Conservation (phyloP, 257 asterid genomes). For the Petunia axillaris region DNA sequence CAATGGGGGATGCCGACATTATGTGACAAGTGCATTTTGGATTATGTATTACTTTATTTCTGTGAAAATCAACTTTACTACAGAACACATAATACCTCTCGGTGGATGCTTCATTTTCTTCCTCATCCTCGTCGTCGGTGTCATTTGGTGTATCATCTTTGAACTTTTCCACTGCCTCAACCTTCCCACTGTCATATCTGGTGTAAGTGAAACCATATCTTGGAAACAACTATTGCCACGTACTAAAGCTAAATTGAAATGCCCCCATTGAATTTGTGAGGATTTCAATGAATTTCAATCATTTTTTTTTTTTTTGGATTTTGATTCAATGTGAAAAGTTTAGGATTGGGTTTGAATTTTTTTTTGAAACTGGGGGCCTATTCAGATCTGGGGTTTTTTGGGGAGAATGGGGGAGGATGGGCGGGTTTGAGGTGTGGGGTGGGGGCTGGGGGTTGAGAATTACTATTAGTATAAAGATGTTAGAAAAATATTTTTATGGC, state of each 20-base stretch:
- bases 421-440: background rate
- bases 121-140: constrained; percentile 37
- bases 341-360: constrained; percentile 28
- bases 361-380: background rate
- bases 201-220: constrained; percentile 51
- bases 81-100: constrained; percentile 78
- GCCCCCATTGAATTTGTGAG: constrained; percentile 69
- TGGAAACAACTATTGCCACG: constrained; percentile 77
- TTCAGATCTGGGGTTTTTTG: constrained; percentile 19
- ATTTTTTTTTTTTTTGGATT: constrained; percentile 30
- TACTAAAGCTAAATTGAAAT: constrained; percentile 93
- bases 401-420: background rate
- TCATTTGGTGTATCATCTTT: constrained; percentile 48
- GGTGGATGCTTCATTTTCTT: constrained; percentile 31
- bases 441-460: too few species aligned
- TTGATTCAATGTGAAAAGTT: constrained; percentile 8
- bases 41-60: constrained; percentile 55
- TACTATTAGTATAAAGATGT: background rate
- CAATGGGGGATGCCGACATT: constrained; percentile 32
- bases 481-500: background rate
- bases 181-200: constrained; percentile 55
- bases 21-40: constrained; percentile 66
- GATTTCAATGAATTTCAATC: constrained; percentile 40
- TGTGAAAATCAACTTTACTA: constrained; percentile 63
- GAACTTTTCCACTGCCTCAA: constrained; percentile 36